Evolutionary conservation across 306 rosid genomes (phyloP).

Genomic region (Argentina anserina): DNA sequence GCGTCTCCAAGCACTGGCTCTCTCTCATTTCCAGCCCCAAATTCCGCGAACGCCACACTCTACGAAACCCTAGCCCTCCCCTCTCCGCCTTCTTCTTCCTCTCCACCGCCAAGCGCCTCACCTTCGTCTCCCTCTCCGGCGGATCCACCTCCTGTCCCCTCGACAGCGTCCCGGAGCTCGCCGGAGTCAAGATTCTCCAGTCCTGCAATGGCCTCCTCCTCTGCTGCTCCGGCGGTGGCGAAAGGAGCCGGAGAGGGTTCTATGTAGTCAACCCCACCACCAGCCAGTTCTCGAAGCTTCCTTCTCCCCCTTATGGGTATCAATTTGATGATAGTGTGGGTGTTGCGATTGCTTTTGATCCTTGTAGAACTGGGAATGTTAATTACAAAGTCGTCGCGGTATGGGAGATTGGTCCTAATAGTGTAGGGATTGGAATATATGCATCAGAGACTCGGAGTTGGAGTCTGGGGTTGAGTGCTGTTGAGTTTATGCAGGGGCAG

Average conservation of each 20-base stretch:
- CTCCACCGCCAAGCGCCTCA: neutral
- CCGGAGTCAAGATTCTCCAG: neutral
- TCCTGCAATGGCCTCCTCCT: conserved; percentile 14
- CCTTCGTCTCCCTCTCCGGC: neutral
- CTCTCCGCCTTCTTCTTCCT: conserved; percentile 1
- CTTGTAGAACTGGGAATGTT: neutral
- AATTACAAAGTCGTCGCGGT: neutral
- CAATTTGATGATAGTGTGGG: neutral
- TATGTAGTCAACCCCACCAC: neutral
- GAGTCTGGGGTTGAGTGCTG: neutral
- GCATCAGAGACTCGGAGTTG: neutral
- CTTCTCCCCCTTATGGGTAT: neutral
- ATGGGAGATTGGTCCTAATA: neutral
- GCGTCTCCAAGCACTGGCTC: conserved; percentile 4
- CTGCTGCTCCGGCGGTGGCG: neutral
- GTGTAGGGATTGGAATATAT: neutral
- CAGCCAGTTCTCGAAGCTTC: neutral
- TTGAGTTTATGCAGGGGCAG: neutral
- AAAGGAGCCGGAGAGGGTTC: neutral
- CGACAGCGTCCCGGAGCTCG: neutral
- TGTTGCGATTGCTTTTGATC: neutral
- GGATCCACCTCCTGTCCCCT: neutral
- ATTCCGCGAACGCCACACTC: neutral
- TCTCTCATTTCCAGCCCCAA: neutral
- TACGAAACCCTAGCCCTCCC: neutral